Conservation (phyloP, 768 basidiomycete species). For the Lentinula guzmanii region DNA sequence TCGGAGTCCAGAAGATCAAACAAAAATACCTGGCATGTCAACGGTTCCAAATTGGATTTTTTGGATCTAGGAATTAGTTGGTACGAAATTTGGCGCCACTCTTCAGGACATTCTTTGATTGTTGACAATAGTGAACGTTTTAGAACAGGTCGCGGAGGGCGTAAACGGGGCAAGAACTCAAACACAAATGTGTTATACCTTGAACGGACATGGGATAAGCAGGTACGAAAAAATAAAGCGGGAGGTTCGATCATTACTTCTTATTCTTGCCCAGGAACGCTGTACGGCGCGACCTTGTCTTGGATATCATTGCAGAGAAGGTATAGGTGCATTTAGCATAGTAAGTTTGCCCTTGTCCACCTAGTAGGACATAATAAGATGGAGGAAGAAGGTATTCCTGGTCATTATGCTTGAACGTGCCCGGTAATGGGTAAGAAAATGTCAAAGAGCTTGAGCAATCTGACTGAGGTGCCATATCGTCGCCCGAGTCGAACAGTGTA, state of each 20-base stretch:
- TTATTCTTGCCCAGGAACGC: conserved; percentile 1
- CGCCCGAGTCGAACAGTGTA: not conserved
- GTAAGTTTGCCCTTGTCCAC: not conserved
- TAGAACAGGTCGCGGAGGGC: not conserved
- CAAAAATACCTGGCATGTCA: conserved; percentile 1
- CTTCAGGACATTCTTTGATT: conserved; percentile 1
- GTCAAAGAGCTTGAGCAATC: not conserved
- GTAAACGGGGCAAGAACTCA: not conserved
- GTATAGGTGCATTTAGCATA: conserved; percentile 5
- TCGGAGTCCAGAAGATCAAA: not conserved
- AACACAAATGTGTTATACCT: not conserved
- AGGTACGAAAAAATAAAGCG: not conserved
- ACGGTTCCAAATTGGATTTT: not conserved
- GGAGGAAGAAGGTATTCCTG: conserved; percentile 1
- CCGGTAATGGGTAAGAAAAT: not conserved
- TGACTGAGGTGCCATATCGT: not conserved
- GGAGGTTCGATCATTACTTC: not conserved
- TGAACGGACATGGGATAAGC: not conserved
- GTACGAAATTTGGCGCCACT: conserved; percentile 1
- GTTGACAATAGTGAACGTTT: not conserved
- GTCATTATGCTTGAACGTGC: not conserved
- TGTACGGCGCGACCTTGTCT: not conserved
- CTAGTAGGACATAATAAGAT: not conserved
- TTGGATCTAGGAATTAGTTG: not conserved
- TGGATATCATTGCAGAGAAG: not conserved